A percentile compares a stretch with the other conserved stretches of the same genome.
Conservation (phyloP, 163 green algal genomes). For the Chlorella variabilis region DNA sequence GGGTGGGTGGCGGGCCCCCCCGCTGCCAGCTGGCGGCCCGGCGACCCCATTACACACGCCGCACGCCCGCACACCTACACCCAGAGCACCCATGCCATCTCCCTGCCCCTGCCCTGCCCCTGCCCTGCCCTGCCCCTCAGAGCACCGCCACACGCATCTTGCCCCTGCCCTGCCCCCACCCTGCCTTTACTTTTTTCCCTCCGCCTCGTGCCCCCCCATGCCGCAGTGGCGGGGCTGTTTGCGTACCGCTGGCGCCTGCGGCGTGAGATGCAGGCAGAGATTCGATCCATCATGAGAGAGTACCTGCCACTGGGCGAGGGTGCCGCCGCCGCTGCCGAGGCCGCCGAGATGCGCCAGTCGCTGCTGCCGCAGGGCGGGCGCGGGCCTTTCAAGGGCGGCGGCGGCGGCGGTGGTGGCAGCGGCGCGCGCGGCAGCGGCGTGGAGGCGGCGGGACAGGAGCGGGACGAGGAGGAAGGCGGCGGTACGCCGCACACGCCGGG, state of each 20-base stretch:
- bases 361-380: background rate
- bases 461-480: background rate
- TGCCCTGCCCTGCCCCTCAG: too few relatives aligned
- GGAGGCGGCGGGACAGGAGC: background rate
- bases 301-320: conserved; percentile 1
- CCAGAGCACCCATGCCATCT: too few relatives aligned
- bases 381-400: background rate
- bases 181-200: too few relatives aligned
- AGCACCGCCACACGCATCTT: too few relatives aligned
- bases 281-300: conserved; percentile 36
- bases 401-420: background rate
- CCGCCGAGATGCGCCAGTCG: background rate
- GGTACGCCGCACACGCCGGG: background rate
- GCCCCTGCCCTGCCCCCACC: too few relatives aligned
- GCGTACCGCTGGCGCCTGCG: conserved; percentile 46
- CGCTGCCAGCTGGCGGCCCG: too few relatives aligned
- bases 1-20: background rate
- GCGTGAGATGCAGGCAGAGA: conserved; percentile 53
- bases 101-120: too few relatives aligned
- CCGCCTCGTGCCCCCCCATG: too few relatives aligned
- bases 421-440: background rate
- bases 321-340: background rate
- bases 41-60: too few relatives aligned
- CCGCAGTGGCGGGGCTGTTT: conserved; percentile 41
- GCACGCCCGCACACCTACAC: too few relatives aligned